Conservation (phyloP, 164 flowering plant species). For the Vitis rotundifolia region DNA sequence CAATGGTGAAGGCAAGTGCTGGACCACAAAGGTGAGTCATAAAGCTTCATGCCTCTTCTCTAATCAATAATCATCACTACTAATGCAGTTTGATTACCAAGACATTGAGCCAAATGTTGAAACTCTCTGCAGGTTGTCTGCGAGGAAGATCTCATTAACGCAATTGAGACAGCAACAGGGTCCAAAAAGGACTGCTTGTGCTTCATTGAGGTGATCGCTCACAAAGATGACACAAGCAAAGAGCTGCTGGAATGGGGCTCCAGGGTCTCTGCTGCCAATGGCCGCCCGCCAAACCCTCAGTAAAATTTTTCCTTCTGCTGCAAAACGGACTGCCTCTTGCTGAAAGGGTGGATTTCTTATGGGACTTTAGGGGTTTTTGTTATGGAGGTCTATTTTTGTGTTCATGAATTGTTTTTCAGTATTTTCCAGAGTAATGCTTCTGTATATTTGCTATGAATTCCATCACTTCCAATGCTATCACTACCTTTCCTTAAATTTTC, state of each 20-base stretch:
- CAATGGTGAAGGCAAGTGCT: conserved; percentile 78
- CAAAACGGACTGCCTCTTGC: neutral
- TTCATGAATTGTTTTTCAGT: no score
- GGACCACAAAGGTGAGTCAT: conserved; percentile 59
- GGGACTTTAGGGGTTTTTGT: neutral
- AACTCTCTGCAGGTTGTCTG: conserved; percentile 39
- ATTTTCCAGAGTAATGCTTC: no score
- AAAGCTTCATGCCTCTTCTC: neutral
- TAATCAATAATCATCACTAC: neutral
- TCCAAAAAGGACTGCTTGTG: conserved; percentile 64
- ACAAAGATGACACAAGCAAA: conserved; percentile 90
- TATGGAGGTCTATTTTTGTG: neutral
- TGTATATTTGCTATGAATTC: no score
- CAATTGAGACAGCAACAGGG: conserved; percentile 61
- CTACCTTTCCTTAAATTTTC: no score
- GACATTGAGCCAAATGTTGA: no score
- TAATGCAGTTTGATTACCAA: no score
- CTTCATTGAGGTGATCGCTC: conserved; percentile 81
- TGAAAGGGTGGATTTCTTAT: neutral
- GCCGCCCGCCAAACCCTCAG: conserved; percentile 85
- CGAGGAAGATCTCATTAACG: conserved; percentile 71
- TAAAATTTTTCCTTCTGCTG: conserved; percentile 17
- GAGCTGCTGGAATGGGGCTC: conserved; percentile 86
- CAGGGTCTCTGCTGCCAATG: conserved; percentile 77
- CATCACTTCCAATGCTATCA: no score